Base-by-base conservation (phyloP, 306 rosid species). In the Pachyrhizus erosus region DNA sequence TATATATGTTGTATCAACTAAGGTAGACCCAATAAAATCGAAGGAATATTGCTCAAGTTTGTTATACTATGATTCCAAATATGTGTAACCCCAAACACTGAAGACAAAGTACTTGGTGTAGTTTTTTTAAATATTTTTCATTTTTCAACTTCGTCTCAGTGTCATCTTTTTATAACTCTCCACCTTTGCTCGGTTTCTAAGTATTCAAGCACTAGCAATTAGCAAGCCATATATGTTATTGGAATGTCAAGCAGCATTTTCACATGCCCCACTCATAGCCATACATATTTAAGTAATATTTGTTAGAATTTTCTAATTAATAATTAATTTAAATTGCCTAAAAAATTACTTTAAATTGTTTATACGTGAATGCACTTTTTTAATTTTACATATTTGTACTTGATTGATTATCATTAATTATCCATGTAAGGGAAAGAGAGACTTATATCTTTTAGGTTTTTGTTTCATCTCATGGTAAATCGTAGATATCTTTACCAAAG, bases 101-200 rank as follows among this genome's bases (percentile, higher is more conserved):
- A 84, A 77, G 91, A 87, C 88, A 87, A 84, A 81, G 21, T 18
- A 21, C 20, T 66, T 69, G 66, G 57, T 81, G 80, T 73, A 3
- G 21, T 49, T 49, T 75, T 65, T 83, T 39, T 3, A 14, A 4
- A n/a, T n/a, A 1, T 37, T 37, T 37, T 7, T 37, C 10, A 6
- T 37, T 37, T 37, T 37, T 7, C 42, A 37, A 37, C 2, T 37
- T 37, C 42, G 9, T 34, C 5, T 34, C 39, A 34, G 76, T 72
- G 75, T 29, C 64, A 26, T 73, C 73, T 55, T 55, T n/a, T 55
- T n/a, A 55, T 55, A 55, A 65, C 58, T 58, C 43, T 77, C 34
- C 70, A 71, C 52, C 82, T 81, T 81, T 78, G 76, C 76, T 64
- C 66, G 9, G 64, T 67, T 78, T 75, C 71, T 70, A 61, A 70